These are phyloP conservation scores for Talaromyces sp. DNA, from an alignment of 2,329 filamentous ascomycete genomes.

Conservation along the genomic window DNA sequence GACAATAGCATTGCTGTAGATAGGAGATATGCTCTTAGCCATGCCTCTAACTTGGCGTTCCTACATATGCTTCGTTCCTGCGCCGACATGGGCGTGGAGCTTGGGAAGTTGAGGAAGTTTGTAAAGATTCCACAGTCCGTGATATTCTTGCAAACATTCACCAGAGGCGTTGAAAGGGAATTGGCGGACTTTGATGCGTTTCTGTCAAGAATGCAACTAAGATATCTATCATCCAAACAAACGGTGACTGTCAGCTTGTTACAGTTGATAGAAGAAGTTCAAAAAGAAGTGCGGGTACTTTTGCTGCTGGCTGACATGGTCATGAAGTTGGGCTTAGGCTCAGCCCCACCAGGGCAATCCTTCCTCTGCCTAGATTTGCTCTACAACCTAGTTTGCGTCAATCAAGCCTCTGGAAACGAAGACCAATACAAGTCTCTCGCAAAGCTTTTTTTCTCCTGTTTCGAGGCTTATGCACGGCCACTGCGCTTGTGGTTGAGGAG, in stretches of 20 bases:
- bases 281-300: conserved; percentile 53
- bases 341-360: conserved; percentile 44
- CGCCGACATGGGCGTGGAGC: conserved; percentile 46
- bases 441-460: conserved; percentile 72
- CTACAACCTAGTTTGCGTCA: conserved; percentile 64
- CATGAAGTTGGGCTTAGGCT: conserved; percentile 54
- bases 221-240: conserved; percentile 53
- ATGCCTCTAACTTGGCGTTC: conserved; percentile 33
- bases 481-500: conserved; percentile 81
- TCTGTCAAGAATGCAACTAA: conserved; percentile 59
- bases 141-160: conserved; percentile 67
- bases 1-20: conserved; percentile 36
- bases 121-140: conserved; percentile 44
- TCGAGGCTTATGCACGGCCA: conserved; percentile 75
- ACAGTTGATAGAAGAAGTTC: conserved; percentile 57
- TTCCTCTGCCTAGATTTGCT: conserved; percentile 77
- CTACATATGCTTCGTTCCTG: conserved; percentile 41
- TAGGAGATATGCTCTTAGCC: conserved; percentile 33
- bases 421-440: conserved; percentile 61
- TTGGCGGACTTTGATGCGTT: conserved; percentile 57
- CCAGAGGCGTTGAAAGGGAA: conserved; percentile 57
- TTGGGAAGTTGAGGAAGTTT: conserved; percentile 52
- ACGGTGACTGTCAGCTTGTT: conserved; percentile 65
- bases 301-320: conserved; percentile 61
- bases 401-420: conserved; percentile 66